Evolutionary conservation across 2,329 filamentous ascomycete genomes (phyloP), one percentile per base, ranked within the genome.

Genomic region (Cyphellophora attinorum): DNA sequence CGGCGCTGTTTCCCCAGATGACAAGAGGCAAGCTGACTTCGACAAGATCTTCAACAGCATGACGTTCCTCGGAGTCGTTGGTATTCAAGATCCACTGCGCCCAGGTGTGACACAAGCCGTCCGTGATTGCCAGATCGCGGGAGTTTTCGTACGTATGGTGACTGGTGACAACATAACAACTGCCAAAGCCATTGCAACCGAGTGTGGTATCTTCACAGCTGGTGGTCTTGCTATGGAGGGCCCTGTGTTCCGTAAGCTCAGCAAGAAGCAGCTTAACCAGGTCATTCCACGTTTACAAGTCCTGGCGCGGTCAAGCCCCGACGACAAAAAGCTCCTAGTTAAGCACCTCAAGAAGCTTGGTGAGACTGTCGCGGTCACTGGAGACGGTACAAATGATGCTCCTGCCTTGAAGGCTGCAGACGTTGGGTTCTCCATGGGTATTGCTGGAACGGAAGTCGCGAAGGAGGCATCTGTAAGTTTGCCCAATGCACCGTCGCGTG

Each of bases 381-480:
- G 83, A 46, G 83, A 89, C 50, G 83, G 83, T 36, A 88, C 83
- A 48, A 89, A 89, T 54, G 83, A 89, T 57, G 83, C 81, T 3
- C 82, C 82, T 16, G 83, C 83, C 32, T 12, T 89, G 31, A 86
- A 84, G 60, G 79, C 79, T 50, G 83, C 83, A 5, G 82, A 89
- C 51, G 79, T 89, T 31, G 83, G 83, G 16, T 88, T 89, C 59
- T 85, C 82, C 12, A 89, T 89, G 83, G 83, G 83, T 46, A 84
- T 88, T 34, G 72, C 82, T 11, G 83, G 83, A 41, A 88, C 83
- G 0, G 83, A 88, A 56, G 82, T 89, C 25, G 83, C 83, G 29
- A 88, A 88, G 59, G 82, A 89, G 58, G 83, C 83, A 2, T 88
- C 83, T n/a, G n/a, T n/a, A n/a, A n/a, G n/a, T n/a, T n/a, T n/a